Conservation (phyloP, 2,329 filamentous ascomycete species). For the Ophiostoma angusticollis region DNA sequence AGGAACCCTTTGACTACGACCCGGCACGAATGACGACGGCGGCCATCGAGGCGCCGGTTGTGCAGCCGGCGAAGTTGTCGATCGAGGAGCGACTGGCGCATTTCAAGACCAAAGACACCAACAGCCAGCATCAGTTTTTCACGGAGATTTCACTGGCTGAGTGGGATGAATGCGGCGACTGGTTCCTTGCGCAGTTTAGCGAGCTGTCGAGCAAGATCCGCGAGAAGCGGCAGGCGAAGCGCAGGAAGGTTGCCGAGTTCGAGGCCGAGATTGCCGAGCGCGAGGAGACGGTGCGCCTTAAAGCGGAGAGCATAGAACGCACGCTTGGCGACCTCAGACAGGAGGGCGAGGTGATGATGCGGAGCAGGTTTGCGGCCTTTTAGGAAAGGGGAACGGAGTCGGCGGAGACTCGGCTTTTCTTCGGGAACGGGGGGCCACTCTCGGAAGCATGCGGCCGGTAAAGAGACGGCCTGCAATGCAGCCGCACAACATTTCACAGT, state of each 20-base stretch:
- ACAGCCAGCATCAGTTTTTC: conserved; percentile 35
- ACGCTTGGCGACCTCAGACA: conserved; percentile 43
- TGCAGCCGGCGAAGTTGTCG: conserved; percentile 25
- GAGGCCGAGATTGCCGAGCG: conserved; percentile 42
- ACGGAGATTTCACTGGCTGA: conserved; percentile 39
- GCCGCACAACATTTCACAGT: too few species aligned
- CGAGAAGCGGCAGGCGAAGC: conserved; percentile 35
- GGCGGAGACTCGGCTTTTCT: not conserved
- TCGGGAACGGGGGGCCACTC: not conserved
- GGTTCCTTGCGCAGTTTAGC: conserved; percentile 44
- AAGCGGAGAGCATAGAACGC: conserved; percentile 39
- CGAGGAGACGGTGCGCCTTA: conserved; percentile 40
- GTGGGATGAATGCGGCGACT: conserved; percentile 48
- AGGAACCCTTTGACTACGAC: conserved; percentile 44
- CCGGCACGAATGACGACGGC: conserved; percentile 30
- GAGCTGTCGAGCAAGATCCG: conserved; percentile 35
- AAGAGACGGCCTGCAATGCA: too few species aligned
- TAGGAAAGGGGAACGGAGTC: not conserved
- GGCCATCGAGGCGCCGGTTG: conserved; percentile 23
- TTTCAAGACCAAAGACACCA: conserved; percentile 32
- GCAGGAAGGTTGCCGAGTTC: conserved; percentile 35
- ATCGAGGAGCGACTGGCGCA: conserved; percentile 37
- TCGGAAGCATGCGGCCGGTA: too few species aligned
- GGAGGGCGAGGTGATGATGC: conserved; percentile 44
- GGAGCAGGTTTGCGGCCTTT: conserved; percentile 26